A percentile compares a stretch with the other conserved stretches of the same genome.
These are phyloP conservation scores for Entophlyctis luteolus DNA, from an alignment of 192 early-diverging fungal species.

Conservation along the genomic window DNA sequence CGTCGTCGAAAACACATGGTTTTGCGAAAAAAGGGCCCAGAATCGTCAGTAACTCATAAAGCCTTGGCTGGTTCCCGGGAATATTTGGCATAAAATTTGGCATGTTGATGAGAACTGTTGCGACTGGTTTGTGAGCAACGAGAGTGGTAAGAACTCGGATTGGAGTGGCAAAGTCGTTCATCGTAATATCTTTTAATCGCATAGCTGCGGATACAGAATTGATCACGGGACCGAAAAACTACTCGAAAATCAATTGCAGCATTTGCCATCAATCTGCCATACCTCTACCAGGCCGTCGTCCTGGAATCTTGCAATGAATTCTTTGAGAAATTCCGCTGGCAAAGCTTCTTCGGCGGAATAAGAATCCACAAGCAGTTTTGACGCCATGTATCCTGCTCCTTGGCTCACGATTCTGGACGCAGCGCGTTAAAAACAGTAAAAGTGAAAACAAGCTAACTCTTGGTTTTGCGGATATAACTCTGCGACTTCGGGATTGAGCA, in stretches of 20 bases:
- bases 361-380: constrained; percentile 48
- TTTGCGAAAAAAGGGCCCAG: constrained; percentile 70
- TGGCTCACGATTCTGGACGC: constrained; percentile 23
- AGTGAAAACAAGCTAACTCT: constrained; percentile 34
- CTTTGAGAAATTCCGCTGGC: constrained; percentile 61
- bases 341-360: constrained; percentile 56
- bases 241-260: neutral
- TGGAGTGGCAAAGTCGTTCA: constrained; percentile 47
- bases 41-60: constrained; percentile 61
- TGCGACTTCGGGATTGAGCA: constrained; percentile 72
- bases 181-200: constrained; percentile 40
- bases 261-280: neutral
- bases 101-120: constrained; percentile 41
- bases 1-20: constrained; percentile 40
- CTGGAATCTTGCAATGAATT: constrained; percentile 56
- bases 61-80: constrained; percentile 38
- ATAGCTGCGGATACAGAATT: constrained; percentile 47
- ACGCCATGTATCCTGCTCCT: constrained; percentile 38
- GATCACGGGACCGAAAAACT: constrained; percentile 58
- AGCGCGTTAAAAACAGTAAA: neutral
- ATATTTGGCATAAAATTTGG: constrained; percentile 57
- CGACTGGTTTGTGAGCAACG: constrained; percentile 53
- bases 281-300: constrained; percentile 65
- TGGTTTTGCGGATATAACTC: constrained; percentile 81
- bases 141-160: constrained; percentile 48